Conservation (phyloP, 225 moss, liverwort and hornwort species). For the Sphagnum contortum region DNA sequence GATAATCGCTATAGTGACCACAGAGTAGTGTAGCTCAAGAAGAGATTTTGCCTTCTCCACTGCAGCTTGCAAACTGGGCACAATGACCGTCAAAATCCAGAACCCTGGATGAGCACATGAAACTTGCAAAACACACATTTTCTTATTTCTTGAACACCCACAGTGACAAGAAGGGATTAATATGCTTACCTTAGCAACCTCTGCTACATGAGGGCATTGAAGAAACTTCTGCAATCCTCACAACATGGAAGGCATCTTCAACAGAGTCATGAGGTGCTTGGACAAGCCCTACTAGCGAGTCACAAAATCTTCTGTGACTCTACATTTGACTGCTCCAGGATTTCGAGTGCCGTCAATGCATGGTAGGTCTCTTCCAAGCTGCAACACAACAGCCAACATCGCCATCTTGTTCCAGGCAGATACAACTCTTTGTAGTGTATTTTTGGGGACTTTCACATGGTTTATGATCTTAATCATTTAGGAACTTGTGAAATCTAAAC, state of each 20-base stretch:
- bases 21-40: conserved; percentile 27
- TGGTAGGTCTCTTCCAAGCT: conserved; percentile 34
- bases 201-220: conserved; percentile 12
- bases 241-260: conserved; percentile 19
- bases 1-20: conserved; percentile 27
- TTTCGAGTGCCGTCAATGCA: conserved; percentile 27
- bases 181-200: conserved; percentile 16
- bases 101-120: background rate
- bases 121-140: background rate
- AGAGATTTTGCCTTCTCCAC: conserved; percentile 20
- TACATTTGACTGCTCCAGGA: conserved; percentile 14
- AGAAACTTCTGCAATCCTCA: conserved; percentile 24
- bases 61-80: conserved; percentile 10
- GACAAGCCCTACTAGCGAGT: conserved; percentile 1
- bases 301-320: conserved; percentile 12
- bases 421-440: too few relatives aligned
- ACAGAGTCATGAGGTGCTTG: conserved; percentile 6
- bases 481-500: too few relatives aligned
- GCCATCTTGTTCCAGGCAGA: too few relatives aligned
- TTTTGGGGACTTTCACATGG: too few relatives aligned
- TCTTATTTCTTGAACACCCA: background rate
- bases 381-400: background rate
- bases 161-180: background rate
- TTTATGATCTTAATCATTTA: too few relatives aligned
- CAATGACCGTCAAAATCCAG: conserved; percentile 13